A percentile compares a stretch with the other conserved stretches of the same genome.
Evolutionary conservation across 306 rosid genomes (phyloP).

Genomic region (Fragaria ananassa): DNA sequence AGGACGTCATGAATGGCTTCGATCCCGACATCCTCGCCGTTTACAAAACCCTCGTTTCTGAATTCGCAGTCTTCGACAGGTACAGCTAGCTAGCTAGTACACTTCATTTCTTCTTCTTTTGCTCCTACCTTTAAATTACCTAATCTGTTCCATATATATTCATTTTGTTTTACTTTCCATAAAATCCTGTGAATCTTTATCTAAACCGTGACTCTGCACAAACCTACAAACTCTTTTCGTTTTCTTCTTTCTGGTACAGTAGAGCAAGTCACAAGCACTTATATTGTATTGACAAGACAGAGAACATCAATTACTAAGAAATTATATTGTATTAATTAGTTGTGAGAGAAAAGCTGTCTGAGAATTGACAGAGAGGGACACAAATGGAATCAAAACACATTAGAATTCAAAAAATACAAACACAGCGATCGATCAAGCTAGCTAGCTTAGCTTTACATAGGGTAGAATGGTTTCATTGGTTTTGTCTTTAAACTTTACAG

Average conservation of each 20-base stretch:
- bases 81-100: not conserved
- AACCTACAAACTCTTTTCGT: not conserved
- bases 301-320: not conserved
- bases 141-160: not conserved
- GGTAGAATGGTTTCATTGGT: not conserved
- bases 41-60: slow-evolving; percentile 60
- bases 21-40: slow-evolving; percentile 55
- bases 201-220: not conserved
- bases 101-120: not conserved
- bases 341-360: not conserved
- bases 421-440: not conserved
- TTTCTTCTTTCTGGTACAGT: not conserved
- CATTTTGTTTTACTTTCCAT: not conserved
- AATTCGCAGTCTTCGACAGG: slow-evolving; percentile 93
- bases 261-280: not conserved
- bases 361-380: not conserved
- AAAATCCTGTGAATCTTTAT: not conserved
- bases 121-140: not conserved
- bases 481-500: not conserved
- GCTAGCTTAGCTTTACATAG: not conserved
- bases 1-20: slow-evolving; percentile 76
- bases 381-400: not conserved
- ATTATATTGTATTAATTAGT: not conserved
- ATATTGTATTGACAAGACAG: not conserved
- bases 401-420: not conserved